Percentiles rank a stretch among this genome's conserved stretches.
These are phyloP conservation scores for Tephrocybe sp. DNA, from an alignment of 768 basidiomycete species.

Conservation along the genomic window DNA sequence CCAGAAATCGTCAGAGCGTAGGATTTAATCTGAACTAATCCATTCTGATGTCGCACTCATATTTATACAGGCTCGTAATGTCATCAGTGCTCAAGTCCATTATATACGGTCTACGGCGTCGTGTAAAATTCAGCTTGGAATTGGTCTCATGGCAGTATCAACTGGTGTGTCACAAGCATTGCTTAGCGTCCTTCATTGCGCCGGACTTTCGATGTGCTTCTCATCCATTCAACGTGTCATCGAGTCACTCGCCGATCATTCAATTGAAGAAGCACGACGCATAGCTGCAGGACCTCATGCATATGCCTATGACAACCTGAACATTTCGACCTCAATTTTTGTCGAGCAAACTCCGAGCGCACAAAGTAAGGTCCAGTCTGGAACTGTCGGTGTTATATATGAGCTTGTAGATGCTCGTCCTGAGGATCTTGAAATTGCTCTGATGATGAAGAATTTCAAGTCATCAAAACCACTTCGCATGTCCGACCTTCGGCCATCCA, in stretches of 20 bases:
- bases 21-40: too few relatives aligned
- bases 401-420: neutral
- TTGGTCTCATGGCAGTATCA: conserved; percentile 4
- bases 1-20: conserved; percentile 6
- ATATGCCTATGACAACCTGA: conserved; percentile 7
- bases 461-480: neutral
- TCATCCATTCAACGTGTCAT: conserved; percentile 1
- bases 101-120: neutral
- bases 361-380: conserved; percentile 32
- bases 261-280: neutral
- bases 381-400: conserved; percentile 22
- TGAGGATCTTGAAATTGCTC: neutral
- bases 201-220: conserved; percentile 6
- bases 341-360: conserved; percentile 27
- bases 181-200: neutral
- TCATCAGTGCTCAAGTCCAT: neutral
- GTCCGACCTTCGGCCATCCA: neutral
- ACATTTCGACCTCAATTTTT: conserved; percentile 22
- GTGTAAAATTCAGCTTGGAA: conserved; percentile 3
- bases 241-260: conserved; percentile 2
- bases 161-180: conserved; percentile 3
- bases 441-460: neutral
- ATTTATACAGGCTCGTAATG: neutral
- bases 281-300: conserved; percentile 3
- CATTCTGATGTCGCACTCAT: too few relatives aligned